Evolutionary conservation across 495 filamentous ascomycete species (phyloP).

Genomic region (Lentithecium fluviatile): DNA sequence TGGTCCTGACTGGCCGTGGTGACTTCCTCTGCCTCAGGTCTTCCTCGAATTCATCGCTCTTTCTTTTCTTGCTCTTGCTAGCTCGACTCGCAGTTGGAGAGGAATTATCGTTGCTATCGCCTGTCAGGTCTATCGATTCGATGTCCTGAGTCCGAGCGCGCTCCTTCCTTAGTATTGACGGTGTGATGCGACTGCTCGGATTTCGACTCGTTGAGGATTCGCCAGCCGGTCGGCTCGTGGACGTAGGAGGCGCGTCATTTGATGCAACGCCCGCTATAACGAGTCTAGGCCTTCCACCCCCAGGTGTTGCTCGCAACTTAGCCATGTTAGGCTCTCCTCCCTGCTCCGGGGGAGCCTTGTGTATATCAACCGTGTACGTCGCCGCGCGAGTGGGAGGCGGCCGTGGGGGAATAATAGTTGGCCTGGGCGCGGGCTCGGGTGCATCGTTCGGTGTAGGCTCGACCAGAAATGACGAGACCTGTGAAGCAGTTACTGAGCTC

Average conservation of each 20-base stretch:
- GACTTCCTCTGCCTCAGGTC: slow-evolving; percentile 6
- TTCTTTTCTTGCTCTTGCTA: slow-evolving; percentile 66
- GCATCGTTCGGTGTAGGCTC: slow-evolving; percentile 14
- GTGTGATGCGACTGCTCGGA: not conserved
- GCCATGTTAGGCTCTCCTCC: slow-evolving; percentile 53
- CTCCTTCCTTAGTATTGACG: not conserved
- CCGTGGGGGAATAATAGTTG: slow-evolving; percentile 7
- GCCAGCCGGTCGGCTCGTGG: not conserved
- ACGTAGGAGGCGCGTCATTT: not conserved
- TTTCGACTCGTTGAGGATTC: not conserved
- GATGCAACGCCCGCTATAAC: slow-evolving; percentile 39
- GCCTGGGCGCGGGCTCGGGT: not conserved
- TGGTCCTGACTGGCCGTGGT: slow-evolving; percentile 8
- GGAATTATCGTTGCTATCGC: slow-evolving; percentile 39
- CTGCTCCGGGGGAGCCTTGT: slow-evolving; percentile 7
- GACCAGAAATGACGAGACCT: not conserved
- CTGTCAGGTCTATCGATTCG: slow-evolving; percentile 72
- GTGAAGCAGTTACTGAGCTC: slow-evolving; percentile 19
- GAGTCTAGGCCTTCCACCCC: slow-evolving; percentile 51
- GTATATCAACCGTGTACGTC: not conserved
- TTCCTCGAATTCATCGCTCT: slow-evolving; percentile 66
- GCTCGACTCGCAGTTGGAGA: slow-evolving; percentile 27
- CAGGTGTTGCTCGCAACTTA: slow-evolving; percentile 53
- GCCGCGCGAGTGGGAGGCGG: slow-evolving; percentile 12
- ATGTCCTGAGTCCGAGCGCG: slow-evolving; percentile 38